phyloP scores from a whole-genome alignment of 129 eudicot genomes.

The Cynara cardunculus region DNA sequence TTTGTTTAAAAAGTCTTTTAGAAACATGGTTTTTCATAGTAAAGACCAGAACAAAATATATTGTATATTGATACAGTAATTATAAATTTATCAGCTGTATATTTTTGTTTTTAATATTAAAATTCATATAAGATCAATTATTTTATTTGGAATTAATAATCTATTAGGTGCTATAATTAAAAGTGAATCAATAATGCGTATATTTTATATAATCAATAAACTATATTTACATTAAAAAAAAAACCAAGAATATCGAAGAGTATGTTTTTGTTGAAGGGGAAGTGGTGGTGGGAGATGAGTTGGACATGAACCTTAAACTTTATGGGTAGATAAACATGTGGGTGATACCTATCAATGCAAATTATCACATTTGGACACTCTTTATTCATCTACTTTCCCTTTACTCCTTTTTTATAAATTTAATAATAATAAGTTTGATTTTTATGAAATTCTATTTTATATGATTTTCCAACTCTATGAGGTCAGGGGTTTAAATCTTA shows the following conservation, averaged over 20 bases:
- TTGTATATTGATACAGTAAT: too few relatives aligned
- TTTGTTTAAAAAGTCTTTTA: too few relatives aligned
- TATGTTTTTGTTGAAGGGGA: background rate
- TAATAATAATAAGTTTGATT: background rate
- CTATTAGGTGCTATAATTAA: too few relatives aligned
- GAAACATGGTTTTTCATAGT: background rate
- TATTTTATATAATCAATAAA: too few relatives aligned
- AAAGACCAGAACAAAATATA: background rate
- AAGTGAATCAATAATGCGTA: too few relatives aligned
- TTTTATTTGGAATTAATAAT: too few relatives aligned
- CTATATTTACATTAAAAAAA: background rate
- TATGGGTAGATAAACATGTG: slow-evolving; percentile 14
- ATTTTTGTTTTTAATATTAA: too few relatives aligned
- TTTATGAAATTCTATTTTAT: too few relatives aligned
- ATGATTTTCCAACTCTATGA: too few relatives aligned
- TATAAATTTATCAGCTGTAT: too few relatives aligned
- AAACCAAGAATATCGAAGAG: background rate
- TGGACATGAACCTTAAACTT: slow-evolving; percentile 5
- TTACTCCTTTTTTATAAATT: background rate
- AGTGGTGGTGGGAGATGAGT: slow-evolving; percentile 24
- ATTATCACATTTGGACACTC: slow-evolving; percentile 1
- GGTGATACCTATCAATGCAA: slow-evolving; percentile 6
- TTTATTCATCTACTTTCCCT: background rate
- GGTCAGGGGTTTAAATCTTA: too few relatives aligned
- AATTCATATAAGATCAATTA: too few relatives aligned